phyloP scores from a whole-genome alignment of 2,329 filamentous ascomycete genomes.

The Celoporthe dispersa region DNA sequence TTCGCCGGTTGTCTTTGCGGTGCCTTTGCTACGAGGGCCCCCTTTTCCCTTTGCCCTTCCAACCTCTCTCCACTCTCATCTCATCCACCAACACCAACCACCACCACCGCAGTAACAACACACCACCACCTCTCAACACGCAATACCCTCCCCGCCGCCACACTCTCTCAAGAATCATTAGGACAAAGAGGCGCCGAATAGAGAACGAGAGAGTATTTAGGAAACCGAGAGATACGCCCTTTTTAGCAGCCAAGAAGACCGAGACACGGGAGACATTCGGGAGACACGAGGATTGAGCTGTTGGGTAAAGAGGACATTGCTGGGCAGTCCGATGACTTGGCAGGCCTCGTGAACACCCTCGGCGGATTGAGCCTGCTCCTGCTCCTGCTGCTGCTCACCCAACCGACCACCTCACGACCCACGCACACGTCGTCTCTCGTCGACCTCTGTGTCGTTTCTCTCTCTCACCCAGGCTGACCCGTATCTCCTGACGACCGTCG shows the following conservation, averaged over 20 bases:
- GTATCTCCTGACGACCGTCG: constrained; percentile 1
- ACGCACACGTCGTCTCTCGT: background rate
- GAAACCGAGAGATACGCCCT: background rate
- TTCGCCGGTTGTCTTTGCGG: background rate
- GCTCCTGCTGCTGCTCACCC: constrained; percentile 10
- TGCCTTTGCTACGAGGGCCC: background rate
- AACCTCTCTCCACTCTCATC: constrained; percentile 6
- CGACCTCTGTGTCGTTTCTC: background rate
- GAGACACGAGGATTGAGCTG: background rate
- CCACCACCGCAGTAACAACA: background rate
- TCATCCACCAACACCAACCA: constrained; percentile 1
- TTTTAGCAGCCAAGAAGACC: background rate
- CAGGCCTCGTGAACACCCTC: constrained; percentile 21
- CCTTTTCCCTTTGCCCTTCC: background rate
- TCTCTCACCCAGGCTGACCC: background rate
- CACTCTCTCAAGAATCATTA: background rate
- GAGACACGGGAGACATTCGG: background rate
- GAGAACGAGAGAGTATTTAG: background rate
- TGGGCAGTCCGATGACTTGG: constrained; percentile 28
- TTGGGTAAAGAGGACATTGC: constrained; percentile 3
- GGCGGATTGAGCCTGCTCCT: constrained; percentile 29
- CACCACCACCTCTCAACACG: background rate
- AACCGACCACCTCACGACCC: constrained; percentile 1
- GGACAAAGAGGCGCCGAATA: background rate
- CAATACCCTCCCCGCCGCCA: background rate